A percentile compares a stretch with the other conserved stretches of the same genome.
phyloP scores from a whole-genome alignment of 495 filamentous ascomycete species.

The Chlorociboria aeruginascens region DNA sequence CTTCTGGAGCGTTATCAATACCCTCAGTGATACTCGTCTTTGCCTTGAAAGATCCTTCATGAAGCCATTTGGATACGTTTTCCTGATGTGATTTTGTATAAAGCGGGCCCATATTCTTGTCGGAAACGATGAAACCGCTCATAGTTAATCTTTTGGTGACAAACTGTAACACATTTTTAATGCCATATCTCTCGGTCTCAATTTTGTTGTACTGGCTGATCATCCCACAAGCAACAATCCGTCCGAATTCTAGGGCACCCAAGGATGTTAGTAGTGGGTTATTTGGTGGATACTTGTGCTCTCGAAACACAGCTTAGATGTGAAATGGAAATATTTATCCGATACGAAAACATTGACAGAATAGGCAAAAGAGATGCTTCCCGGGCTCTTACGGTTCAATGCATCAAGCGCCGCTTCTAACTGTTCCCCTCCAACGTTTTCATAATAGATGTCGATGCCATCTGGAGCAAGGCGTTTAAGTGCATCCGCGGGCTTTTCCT shows the following conservation, averaged over 20 bases:
- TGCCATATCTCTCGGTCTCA: constrained; percentile 46
- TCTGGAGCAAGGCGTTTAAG: constrained; percentile 63
- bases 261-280: too few relatives aligned
- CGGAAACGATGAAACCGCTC: constrained; percentile 67
- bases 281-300: too few relatives aligned
- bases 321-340: too few relatives aligned
- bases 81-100: constrained; percentile 69
- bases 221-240: constrained; percentile 50
- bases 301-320: too few relatives aligned
- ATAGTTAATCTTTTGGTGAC: constrained; percentile 36
- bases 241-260: constrained; percentile 34
- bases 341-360: too few relatives aligned
- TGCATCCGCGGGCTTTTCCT: constrained; percentile 53
- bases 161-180: constrained; percentile 50
- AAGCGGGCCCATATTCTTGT: constrained; percentile 51
- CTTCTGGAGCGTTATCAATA: constrained; percentile 72
- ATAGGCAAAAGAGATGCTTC: too few relatives aligned
- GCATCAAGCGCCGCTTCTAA: constrained; percentile 62
- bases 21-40: constrained; percentile 60
- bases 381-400: constrained; percentile 36
- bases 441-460: constrained; percentile 90
- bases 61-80: constrained; percentile 74
- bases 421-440: constrained; percentile 88
- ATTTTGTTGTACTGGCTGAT: constrained; percentile 63
- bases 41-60: constrained; percentile 67